phyloP scores from a whole-genome alignment of 139 green algal genomes.

The Chlorokybus atmophyticus region DNA sequence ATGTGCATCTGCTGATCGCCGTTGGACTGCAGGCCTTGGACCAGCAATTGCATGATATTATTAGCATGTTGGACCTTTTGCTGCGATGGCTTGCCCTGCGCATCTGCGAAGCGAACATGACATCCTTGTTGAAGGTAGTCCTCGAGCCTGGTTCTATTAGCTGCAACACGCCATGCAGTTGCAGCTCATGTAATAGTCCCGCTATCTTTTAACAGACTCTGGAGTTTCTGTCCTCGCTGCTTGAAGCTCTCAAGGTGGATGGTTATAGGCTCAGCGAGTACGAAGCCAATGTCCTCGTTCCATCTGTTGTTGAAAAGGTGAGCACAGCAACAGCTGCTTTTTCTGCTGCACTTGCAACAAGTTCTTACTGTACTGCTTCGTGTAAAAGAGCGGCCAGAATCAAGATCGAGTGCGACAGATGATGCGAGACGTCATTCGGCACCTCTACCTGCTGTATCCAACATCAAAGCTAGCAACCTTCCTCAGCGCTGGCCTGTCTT shows the following conservation, averaged over 20 bases:
- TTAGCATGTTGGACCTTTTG: conserved; percentile 56
- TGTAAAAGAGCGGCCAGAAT: conserved; percentile 45
- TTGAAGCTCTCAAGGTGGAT: conserved; percentile 17
- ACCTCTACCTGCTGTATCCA: conserved; percentile 38
- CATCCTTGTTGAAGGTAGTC: conserved; percentile 17
- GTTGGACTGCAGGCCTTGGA: too few relatives aligned
- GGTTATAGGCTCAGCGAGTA: conserved; percentile 56
- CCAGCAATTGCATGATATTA: conserved; percentile 19
- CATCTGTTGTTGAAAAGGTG: conserved; percentile 74
- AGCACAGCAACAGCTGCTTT: background rate
- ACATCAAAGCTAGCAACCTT: conserved; percentile 23
- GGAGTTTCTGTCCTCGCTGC: conserved; percentile 20
- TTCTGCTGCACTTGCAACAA: conserved; percentile 1
- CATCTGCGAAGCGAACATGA: conserved; percentile 45
- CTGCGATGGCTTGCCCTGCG: conserved; percentile 63
- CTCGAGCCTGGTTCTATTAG: background rate
- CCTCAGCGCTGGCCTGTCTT: conserved; percentile 50
- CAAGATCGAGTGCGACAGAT: conserved; percentile 24
- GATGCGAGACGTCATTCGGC: conserved; percentile 58
- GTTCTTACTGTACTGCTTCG: background rate
- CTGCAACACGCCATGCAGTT: background rate
- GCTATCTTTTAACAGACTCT: conserved; percentile 9
- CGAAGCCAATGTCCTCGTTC: conserved; percentile 73
- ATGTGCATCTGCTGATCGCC: too few relatives aligned
- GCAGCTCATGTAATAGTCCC: background rate